Evolutionary conservation across 108 stramenopile genomes (phyloP), one percentile per base, ranked within the genome.

Genomic region (Nitzschia sp.): DNA sequence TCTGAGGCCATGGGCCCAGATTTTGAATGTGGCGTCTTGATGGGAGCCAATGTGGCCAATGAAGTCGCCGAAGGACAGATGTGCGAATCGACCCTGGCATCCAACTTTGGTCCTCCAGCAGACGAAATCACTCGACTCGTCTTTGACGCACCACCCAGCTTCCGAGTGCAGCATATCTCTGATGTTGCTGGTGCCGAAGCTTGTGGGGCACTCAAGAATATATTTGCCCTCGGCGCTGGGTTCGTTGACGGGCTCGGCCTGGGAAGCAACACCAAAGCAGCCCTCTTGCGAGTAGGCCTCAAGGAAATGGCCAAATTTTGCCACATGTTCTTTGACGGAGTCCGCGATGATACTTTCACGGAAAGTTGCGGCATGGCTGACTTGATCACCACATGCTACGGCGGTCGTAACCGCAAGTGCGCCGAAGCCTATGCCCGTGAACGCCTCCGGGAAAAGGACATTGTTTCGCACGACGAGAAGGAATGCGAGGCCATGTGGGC

Each of bases 231-330:
- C 0, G 97, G 94, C 25, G 97, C 98, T 16, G 98, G 97, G 3
- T 97, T 99, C 72, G 90, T 96, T 19, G 98, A 99, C 73, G 98
- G 96, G 0, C 80, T 82, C 19, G 76, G 73, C 15, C 41, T 90
- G 25, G 98, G 97, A 36, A 81, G 93, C 2, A 99, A 97, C 69
- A 97, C 97, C 22, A 99, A 99, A 75, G 98, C 98, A n/a, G 98
- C 98, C 3, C 66, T 99, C 34, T 68, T 97, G 46, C 80, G 98
- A 31, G 90, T 94, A 17, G 96, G 96, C 28, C 65, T 97, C 8
- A 55, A 72, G 35, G 98, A 99, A 76, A 99, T 99, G 85, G 82
- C 84, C 0, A 80, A 75, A 36, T 96, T 98, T 75, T 96, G 95
- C 66, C 79, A 80, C 38, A 81, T 90, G 71, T 96, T 89, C 77